A percentile compares a stretch with the other conserved stretches of the same genome.
These are phyloP conservation scores for Drechslera avenae DNA, from an alignment of 2,329 filamentous ascomycete species.

Conservation along the genomic window DNA sequence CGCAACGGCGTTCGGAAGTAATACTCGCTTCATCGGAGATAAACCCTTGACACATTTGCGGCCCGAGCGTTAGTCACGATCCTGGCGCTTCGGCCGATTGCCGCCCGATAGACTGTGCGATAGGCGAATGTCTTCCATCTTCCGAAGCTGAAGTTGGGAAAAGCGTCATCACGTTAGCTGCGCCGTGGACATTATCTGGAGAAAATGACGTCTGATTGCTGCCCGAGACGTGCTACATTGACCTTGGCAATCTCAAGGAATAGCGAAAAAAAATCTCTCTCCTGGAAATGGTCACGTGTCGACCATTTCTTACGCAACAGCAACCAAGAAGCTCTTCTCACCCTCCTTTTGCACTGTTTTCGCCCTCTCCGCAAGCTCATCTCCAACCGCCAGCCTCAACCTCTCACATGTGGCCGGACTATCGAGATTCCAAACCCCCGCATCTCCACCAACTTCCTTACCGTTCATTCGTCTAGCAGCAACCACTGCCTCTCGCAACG, in stretches of 20 bases:
- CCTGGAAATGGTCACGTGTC: too few relatives aligned
- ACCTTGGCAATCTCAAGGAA: not conserved
- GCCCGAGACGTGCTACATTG: too few relatives aligned
- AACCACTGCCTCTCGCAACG: constrained; percentile 79
- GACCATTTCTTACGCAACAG: constrained; percentile 25
- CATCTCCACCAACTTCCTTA: constrained; percentile 50
- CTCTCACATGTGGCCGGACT: constrained; percentile 84
- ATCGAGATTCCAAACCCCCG: constrained; percentile 64
- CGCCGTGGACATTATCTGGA: too few relatives aligned
- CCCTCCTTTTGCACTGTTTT: constrained; percentile 71
- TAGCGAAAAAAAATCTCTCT: not conserved
- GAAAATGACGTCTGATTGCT: too few relatives aligned
- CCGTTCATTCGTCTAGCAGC: constrained; percentile 64
- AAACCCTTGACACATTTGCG: constrained; percentile 20
- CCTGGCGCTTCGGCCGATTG: not conserved
- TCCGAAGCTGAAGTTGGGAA: not conserved
- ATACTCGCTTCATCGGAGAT: not conserved
- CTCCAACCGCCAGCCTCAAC: constrained; percentile 76
- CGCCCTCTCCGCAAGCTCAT: constrained; percentile 75
- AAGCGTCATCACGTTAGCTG: too few relatives aligned
- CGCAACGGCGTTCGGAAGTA: not conserved
- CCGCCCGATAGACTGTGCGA: constrained; percentile 1
- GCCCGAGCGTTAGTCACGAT: constrained; percentile 19
- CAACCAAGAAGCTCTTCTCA: constrained; percentile 55
- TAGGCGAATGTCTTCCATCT: not conserved